phyloP scores from a whole-genome alignment of 2,329 filamentous ascomycete species.

The Fusarium sp. region DNA sequence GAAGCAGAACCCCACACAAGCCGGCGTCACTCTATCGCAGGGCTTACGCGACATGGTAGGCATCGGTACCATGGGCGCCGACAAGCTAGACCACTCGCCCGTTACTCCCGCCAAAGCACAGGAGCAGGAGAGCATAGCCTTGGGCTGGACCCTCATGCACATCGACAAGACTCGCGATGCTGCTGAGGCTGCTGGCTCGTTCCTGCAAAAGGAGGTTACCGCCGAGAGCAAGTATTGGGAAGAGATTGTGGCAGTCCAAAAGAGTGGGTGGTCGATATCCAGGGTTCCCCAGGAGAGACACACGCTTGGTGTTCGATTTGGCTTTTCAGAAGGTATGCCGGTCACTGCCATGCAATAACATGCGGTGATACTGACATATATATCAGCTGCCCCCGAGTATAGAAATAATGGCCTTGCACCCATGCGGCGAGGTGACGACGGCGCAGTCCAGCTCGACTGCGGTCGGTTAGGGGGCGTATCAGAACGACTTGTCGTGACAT shows the following conservation, averaged over 20 bases:
- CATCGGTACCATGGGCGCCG: conserved; percentile 76
- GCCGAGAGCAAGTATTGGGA: conserved; percentile 90
- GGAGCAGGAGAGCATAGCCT: conserved; percentile 65
- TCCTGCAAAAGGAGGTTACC: conserved; percentile 79
- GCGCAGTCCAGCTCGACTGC: conserved; percentile 77
- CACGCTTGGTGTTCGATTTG: conserved; percentile 85
- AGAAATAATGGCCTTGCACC: conserved; percentile 80
- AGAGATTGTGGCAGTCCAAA: conserved; percentile 80
- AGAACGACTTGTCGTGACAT: conserved; percentile 72
- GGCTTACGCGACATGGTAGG: conserved; percentile 75
- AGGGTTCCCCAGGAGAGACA: conserved; percentile 76
- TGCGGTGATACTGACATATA: conserved; percentile 40
- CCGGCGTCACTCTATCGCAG: conserved; percentile 74
- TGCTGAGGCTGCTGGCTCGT: conserved; percentile 74
- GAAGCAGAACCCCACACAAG: conserved; percentile 79
- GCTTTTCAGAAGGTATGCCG: conserved; percentile 76
- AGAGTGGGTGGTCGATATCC: conserved; percentile 87
- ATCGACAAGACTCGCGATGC: conserved; percentile 79
- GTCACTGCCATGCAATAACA: background rate
- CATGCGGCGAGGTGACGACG: conserved; percentile 77
- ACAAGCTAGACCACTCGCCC: conserved; percentile 69
- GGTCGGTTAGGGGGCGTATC: conserved; percentile 60
- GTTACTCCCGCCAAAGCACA: conserved; percentile 63
- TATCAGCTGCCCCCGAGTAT: conserved; percentile 63
- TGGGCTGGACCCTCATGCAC: conserved; percentile 81